phyloP scores from a whole-genome alignment of 352 stramenopile genomes.

The Pythium oligandrum region DNA sequence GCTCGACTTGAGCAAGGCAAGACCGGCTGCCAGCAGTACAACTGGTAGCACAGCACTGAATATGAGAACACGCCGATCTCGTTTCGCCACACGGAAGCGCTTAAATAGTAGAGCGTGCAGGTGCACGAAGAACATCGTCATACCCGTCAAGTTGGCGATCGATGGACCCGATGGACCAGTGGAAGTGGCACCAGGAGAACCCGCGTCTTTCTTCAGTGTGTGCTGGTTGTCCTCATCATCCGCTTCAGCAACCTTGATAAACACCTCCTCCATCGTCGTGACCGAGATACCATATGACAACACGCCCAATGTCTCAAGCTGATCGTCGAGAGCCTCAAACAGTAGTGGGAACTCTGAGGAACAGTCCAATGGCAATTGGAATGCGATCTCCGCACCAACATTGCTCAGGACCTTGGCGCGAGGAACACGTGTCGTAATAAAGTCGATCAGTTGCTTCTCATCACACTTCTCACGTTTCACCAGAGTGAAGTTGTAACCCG shows the following conservation, averaged over 20 bases:
- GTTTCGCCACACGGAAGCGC: conserved; percentile 83
- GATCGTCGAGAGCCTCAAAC: conserved; percentile 44
- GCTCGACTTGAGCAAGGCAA: conserved; percentile 64
- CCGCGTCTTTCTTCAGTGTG: conserved; percentile 28
- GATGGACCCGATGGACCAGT: conserved; percentile 4
- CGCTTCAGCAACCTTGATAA: conserved; percentile 61
- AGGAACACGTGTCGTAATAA: conserved; percentile 26
- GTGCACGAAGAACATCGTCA: conserved; percentile 73
- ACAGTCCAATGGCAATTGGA: conserved; percentile 48
- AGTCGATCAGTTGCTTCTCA: conserved; percentile 28
- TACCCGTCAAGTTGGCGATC: conserved; percentile 15
- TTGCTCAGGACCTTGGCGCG: conserved; percentile 41
- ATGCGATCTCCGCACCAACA: conserved; percentile 50
- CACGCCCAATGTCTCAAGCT: conserved; percentile 26
- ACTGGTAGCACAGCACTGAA: conserved; percentile 73
- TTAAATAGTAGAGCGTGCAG: conserved; percentile 88
- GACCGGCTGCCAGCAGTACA: conserved; percentile 76
- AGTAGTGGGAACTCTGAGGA: conserved; percentile 40
- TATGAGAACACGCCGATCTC: conserved; percentile 89
- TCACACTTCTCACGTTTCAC: conserved; percentile 34
- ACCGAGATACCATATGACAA: conserved; percentile 72
- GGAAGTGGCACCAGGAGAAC: not conserved
- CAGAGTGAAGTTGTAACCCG: conserved; percentile 67
- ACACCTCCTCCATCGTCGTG: conserved; percentile 76
- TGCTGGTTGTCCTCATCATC: conserved; percentile 42